phyloP scores from a whole-genome alignment of 345 rosid genomes.

The Rhizophora apiculata region DNA sequence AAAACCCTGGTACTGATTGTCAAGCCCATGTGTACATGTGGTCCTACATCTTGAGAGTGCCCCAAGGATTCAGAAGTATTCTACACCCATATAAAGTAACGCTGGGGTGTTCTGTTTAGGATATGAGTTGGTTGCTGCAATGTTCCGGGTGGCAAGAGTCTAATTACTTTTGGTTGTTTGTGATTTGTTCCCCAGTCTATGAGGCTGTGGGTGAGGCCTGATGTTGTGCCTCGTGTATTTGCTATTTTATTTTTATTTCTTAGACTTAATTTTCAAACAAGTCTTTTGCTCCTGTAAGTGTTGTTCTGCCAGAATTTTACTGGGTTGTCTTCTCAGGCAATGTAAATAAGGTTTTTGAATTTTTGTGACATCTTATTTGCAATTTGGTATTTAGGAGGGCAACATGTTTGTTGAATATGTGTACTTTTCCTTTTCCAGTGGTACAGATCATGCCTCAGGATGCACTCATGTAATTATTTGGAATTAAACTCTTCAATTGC shows the following conservation, averaged over 20 bases:
- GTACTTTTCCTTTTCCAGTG: not conserved
- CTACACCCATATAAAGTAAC: not conserved
- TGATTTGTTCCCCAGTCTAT: not conserved
- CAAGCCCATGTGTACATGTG: not conserved
- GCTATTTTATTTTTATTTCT: not conserved
- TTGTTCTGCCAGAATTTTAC: not conserved
- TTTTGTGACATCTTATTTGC: not conserved
- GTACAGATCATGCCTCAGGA: no score
- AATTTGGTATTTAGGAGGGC: not conserved
- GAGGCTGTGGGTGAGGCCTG: not conserved
- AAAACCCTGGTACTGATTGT: constrained; percentile 22
- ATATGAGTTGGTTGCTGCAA: constrained; percentile 14
- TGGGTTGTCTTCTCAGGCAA: not conserved
- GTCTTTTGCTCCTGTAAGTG: constrained; percentile 3
- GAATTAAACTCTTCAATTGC: no score
- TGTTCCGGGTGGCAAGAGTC: constrained; percentile 13
- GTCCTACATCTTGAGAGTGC: not conserved
- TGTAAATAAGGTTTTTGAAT: constrained; percentile 5
- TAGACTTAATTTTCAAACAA: not conserved
- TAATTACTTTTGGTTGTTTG: constrained; percentile 5
- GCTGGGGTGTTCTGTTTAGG: constrained; percentile 8
- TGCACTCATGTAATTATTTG: not conserved
- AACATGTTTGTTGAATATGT: not conserved
- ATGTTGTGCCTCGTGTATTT: not conserved
- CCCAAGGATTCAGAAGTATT: not conserved